A percentile compares a stretch with the other conserved stretches of the same genome.
Conservation (phyloP, 2,329 filamentous ascomycete species). For the Aureobasidium uvarum region DNA sequence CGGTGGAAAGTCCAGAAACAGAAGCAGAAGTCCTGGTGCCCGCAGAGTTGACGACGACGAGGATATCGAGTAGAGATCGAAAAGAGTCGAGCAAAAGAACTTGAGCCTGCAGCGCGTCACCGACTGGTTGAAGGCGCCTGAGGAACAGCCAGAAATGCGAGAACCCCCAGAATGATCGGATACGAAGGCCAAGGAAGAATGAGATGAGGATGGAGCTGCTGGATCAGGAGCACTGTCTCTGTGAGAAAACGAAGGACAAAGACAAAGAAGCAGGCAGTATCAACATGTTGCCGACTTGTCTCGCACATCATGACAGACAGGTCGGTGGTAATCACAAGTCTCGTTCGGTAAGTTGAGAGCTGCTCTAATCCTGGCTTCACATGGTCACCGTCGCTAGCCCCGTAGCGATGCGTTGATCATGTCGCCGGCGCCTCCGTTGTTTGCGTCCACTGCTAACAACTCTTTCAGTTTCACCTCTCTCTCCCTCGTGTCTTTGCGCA, state of each 20-base stretch:
- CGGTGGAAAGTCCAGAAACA: constrained; percentile 36
- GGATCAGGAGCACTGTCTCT: background rate
- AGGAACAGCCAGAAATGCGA: background rate
- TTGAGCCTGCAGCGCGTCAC: background rate
- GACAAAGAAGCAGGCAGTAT: background rate
- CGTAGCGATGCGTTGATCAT: background rate
- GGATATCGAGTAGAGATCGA: constrained; percentile 30
- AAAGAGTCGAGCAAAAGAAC: background rate
- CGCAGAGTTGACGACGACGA: constrained; percentile 36
- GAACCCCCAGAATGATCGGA: background rate
- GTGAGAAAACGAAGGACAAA: background rate
- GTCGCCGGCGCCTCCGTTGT: background rate
- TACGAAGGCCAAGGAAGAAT: background rate
- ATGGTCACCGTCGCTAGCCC: background rate
- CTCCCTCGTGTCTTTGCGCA: constrained; percentile 3
- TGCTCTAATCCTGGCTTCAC: background rate
- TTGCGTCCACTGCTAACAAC: background rate
- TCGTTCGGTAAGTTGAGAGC: constrained; percentile 4
- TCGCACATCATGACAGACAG: background rate
- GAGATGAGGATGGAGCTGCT: background rate
- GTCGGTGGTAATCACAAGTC: constrained; percentile 25
- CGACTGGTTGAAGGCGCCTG: background rate
- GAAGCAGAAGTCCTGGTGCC: constrained; percentile 47
- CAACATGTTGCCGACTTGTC: constrained; percentile 16
- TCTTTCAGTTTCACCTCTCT: constrained; percentile 1